Percentiles rank a stretch among this genome's conserved stretches.
Evolutionary conservation across 208 protist species (phyloP).

Genomic region (Leishmania amazonensis): DNA sequence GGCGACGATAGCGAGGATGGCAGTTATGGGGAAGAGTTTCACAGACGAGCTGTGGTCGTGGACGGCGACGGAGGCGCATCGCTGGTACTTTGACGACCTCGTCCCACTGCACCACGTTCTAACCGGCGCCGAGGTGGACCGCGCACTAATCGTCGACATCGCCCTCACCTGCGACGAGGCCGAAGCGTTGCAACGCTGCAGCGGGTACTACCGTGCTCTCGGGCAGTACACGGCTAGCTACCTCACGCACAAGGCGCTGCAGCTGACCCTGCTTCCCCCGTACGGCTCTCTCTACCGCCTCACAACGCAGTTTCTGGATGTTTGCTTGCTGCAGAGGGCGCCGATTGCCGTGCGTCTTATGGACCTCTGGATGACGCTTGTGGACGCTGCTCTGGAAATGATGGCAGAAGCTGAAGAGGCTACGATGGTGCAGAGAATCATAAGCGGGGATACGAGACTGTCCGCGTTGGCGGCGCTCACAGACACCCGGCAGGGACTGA

Average conservation of each 20-base stretch:
- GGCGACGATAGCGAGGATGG: background rate
- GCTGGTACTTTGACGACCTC: slow-evolving; percentile 30
- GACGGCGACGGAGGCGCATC: slow-evolving; percentile 25
- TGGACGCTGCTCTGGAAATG: slow-evolving; percentile 28
- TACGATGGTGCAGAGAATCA: slow-evolving; percentile 15
- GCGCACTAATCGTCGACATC: slow-evolving; percentile 8
- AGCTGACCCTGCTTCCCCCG: slow-evolving; percentile 72
- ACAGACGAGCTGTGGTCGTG: slow-evolving; percentile 22
- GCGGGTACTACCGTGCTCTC: slow-evolving; percentile 64
- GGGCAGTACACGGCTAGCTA: slow-evolving; percentile 55
- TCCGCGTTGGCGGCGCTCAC: slow-evolving; percentile 18
- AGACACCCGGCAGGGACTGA: slow-evolving; percentile 24
- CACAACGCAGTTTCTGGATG: slow-evolving; percentile 57
- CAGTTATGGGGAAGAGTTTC: background rate
- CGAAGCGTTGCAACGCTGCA: slow-evolving; percentile 53
- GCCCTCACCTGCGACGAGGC: slow-evolving; percentile 25
- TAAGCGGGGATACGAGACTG: slow-evolving; percentile 4
- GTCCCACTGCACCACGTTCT: slow-evolving; percentile 17
- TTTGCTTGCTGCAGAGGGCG: slow-evolving; percentile 71
- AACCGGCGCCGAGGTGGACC: slow-evolving; percentile 12
- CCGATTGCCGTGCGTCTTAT: slow-evolving; percentile 49
- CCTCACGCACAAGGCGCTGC: slow-evolving; percentile 83
- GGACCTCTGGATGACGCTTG: slow-evolving; percentile 43
- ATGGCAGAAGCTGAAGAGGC: slow-evolving; percentile 24
- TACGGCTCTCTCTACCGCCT: slow-evolving; percentile 70